Base-by-base conservation (phyloP, 2,329 filamentous ascomycete genomes). In the Chrysosporium keratinophilum region DNA sequence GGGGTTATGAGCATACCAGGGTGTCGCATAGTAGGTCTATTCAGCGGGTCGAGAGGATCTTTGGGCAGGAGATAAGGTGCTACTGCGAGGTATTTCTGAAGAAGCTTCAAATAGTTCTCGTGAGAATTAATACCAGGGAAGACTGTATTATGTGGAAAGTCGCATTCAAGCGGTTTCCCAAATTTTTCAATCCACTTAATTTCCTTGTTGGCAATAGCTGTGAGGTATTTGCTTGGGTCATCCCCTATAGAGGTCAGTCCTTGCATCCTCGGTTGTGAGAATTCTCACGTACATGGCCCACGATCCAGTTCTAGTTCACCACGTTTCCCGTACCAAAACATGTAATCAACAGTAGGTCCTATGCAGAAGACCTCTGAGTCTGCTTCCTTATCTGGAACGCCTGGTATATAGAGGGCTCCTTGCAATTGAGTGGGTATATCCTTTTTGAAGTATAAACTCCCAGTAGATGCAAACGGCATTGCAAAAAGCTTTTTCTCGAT, bases 281-380 rank as follows among this genome's bases (percentile, higher is more conserved):
- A 35, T 35, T 47, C 10, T 50, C 50, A 41, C 59, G 57, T 59
- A 64, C 62, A 64, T 33, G 61, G 63, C 19, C 62, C 62, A 35
- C 57, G 54, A 52, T 62, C 50, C 3, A 62, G 2, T 10, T 61
- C 52, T 20, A 63, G 39, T 11, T 60, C 44, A 0, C 54, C 54
- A 40, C 58, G 57, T 51, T 60, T 47, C 1, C 60, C 60, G 56
- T 61, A 59, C 61, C 60, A 64, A 53, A 65, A 64, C 62, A 62
- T 64, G 42, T 64, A 63, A 55, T 65, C 63, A 1, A 58, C 55
- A 19, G 44, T 52, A 0, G 59, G 59, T 1, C 59, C 59, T 50
- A 60, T 60, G 52, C 58, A 61, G 40, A 54, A 61, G 2, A 41
- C 40, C 7, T 56, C 40, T 14, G 35, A 57, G 19, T 54, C 55